These are phyloP conservation scores for Prinsepia uniflora DNA, from an alignment of 306 rosid species.

Conservation along the genomic window DNA sequence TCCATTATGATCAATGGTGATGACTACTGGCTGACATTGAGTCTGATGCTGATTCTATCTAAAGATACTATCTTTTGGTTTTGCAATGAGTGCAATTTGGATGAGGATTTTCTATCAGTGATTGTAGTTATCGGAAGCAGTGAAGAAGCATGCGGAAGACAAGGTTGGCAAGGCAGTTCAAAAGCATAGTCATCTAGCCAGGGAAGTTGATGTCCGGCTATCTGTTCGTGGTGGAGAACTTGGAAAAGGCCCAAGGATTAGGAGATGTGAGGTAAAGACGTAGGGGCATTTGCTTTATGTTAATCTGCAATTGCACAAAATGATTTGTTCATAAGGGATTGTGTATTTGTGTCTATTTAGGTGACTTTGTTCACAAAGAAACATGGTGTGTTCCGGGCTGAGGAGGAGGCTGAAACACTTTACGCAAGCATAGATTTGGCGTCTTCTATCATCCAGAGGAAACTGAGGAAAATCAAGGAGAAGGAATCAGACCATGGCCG, in stretches of 20 bases:
- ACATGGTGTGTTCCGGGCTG: constrained; percentile 90
- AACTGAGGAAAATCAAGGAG: constrained; percentile 93
- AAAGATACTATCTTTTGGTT: neutral
- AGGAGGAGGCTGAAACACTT: constrained; percentile 76
- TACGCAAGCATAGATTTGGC: constrained; percentile 85
- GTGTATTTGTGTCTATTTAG: constrained; percentile 30
- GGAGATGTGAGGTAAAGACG: constrained; percentile 67
- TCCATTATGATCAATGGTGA: neutral
- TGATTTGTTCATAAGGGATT: neutral
- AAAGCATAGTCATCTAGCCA: constrained; percentile 81
- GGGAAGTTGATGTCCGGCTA: constrained; percentile 85
- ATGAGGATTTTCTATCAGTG: neutral
- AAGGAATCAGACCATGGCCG: constrained; percentile 84
- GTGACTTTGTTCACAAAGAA: constrained; percentile 75
- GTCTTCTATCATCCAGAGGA: constrained; percentile 83
- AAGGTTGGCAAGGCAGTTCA: constrained; percentile 80
- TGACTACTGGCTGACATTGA: neutral
- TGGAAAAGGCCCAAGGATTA: constrained; percentile 74
- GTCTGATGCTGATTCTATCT: neutral
- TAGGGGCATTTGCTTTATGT: neutral
- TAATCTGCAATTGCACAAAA: neutral
- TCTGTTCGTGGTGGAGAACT: constrained; percentile 88
- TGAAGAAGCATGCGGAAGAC: constrained; percentile 81
- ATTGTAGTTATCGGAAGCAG: constrained; percentile 60
- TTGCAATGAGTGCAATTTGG: neutral